Conservation (phyloP, 1,284 basidiomycete genomes). For the Leccinum pallidistipes region DNA sequence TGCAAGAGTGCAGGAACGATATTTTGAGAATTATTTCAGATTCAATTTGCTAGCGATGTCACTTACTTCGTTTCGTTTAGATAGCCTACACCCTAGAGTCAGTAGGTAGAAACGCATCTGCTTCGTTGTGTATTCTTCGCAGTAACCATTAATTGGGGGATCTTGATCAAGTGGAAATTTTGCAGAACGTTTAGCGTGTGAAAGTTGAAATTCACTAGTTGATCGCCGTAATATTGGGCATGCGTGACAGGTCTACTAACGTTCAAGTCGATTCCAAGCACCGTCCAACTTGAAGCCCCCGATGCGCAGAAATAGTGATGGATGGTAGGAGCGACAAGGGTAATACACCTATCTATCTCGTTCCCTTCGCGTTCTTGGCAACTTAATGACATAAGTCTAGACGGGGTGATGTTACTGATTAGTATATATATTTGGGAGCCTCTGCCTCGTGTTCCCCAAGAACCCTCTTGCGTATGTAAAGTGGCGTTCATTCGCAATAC, state of each 20-base stretch:
- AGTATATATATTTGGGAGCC: constrained; percentile 20
- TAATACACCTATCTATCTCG: neutral
- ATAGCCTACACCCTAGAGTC: neutral
- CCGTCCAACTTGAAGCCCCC: neutral
- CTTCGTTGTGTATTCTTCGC: neutral
- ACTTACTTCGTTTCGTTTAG: neutral
- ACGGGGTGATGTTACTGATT: too few species aligned
- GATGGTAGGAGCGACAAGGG: neutral
- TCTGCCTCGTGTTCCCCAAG: constrained; percentile 18
- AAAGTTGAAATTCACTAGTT: neutral
- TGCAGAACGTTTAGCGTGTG: neutral
- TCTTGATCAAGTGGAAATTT: neutral
- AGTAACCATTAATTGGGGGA: too few species aligned
- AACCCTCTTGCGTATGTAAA: constrained; percentile 2
- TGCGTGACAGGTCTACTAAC: neutral
- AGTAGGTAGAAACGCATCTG: neutral
- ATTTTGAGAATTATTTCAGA: constrained; percentile 9
- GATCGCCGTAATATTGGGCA: neutral
- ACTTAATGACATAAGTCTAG: neutral
- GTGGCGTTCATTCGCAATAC: neutral
- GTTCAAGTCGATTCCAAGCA: neutral
- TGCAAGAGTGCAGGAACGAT: neutral
- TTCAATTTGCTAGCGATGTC: neutral
- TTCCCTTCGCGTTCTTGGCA: neutral
- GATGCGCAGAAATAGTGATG: neutral